Evolutionary conservation across 164 flowering plant genomes (phyloP), one percentile per base, ranked within the genome.

Genomic region (Euptelea pleiosperma): DNA sequence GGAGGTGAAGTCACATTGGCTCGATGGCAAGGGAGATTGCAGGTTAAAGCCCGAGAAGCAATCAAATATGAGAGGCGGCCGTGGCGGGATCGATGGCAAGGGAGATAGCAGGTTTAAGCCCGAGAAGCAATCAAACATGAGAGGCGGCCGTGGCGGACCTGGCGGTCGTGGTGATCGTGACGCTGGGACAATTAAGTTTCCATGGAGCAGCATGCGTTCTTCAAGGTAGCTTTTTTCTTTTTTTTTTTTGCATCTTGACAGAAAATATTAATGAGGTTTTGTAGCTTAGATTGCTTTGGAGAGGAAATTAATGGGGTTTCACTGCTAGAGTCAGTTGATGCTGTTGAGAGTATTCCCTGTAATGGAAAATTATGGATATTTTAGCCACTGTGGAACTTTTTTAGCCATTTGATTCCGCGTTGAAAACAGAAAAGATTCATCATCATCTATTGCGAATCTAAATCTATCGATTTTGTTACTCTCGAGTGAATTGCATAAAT

Each of bases 181-280:
- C 30, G 54, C 56, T 22, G 55, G 22, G 22, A 56, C 18, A 10
- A 37, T 37, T 34, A 81, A 78, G 73, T 81, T 81, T 31, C 85
- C 85, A 0, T 81, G 85, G 85, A 79, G 82, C 65, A 74, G 75
- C 70, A 74, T 81, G 77, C 70, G 52, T 51, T 31, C 67, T 40
- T 50, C 58, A 55, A 57, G 73, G 70, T 64, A 62, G 70, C 25
- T n/a, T 18, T 46, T 22, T 46, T 24, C n/a, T 0, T 15, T 14
- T 8, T 24, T 22, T 39, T 22, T n/a, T n/a, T n/a, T n/a, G n/a
- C n/a, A n/a, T n/a, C n/a, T n/a, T n/a, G n/a, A n/a, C n/a, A n/a
- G n/a, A n/a, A n/a, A n/a, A n/a, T n/a, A n/a, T n/a, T n/a, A n/a
- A n/a, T n/a, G n/a, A n/a, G n/a, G 31, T 39, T 14, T 12, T 39